These are phyloP conservation scores for Paecilomyces fulvus DNA, from an alignment of 2,329 filamentous ascomycete species.

Conservation along the genomic window DNA sequence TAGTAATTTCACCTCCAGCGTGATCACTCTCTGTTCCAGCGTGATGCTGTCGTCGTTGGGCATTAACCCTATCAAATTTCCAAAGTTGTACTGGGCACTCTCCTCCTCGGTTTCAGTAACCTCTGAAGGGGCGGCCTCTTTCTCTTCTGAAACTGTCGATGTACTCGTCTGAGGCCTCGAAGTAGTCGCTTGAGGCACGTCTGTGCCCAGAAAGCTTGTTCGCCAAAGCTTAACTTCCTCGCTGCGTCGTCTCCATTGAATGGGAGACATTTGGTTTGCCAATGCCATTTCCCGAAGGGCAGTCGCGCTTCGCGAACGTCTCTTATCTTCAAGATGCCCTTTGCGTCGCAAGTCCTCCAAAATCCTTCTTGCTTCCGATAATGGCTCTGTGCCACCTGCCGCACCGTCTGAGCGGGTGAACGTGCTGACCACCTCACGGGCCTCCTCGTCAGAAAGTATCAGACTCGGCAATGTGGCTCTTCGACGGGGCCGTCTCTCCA, in stretches of 20 bases:
- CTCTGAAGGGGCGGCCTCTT: slow-evolving; percentile 1
- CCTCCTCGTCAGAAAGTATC: slow-evolving; percentile 34
- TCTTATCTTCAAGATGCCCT: slow-evolving; percentile 22
- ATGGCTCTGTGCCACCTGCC: slow-evolving; percentile 6
- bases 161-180: slow-evolving; percentile 6
- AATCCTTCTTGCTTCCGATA: slow-evolving; percentile 7
- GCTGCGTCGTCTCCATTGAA: slow-evolving; percentile 34
- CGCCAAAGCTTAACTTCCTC: slow-evolving; percentile 32
- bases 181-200: slow-evolving; percentile 10
- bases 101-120: slow-evolving; percentile 11
- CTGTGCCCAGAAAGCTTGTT: slow-evolving; percentile 21
- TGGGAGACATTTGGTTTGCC: slow-evolving; percentile 30
- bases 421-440: slow-evolving; percentile 14
- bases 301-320: slow-evolving; percentile 38
- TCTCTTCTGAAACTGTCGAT: neutral
- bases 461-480: slow-evolving; percentile 39
- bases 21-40: slow-evolving; percentile 40
- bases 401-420: slow-evolving; percentile 4
- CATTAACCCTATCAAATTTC: slow-evolving; percentile 31
- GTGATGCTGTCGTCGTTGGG: slow-evolving; percentile 31
- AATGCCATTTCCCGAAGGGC: slow-evolving; percentile 28
- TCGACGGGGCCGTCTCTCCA: slow-evolving; percentile 17
- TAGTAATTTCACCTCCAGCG: slow-evolving; percentile 43
- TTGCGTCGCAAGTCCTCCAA: slow-evolving; percentile 12
- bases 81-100: slow-evolving; percentile 26